Evolutionary conservation across 2,329 filamentous ascomycete species (phyloP), one percentile per base, ranked within the genome.

Genomic region (Ascochyta koolunga): DNA sequence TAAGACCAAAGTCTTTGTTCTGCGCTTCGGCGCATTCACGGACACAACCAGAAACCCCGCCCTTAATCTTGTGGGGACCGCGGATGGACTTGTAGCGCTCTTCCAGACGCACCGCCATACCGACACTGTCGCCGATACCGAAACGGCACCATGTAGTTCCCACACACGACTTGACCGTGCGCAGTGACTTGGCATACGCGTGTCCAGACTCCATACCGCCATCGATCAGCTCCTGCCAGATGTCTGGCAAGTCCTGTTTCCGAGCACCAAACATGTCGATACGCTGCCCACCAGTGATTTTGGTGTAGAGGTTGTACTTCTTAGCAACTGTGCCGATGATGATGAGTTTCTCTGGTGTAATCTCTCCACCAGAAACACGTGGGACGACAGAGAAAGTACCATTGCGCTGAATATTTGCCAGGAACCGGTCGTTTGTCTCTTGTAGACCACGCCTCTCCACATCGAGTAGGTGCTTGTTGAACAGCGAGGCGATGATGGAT

Each of bases 221-320:
- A 50, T 90, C 87, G 8, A 96, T 84, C 3, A 96, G 81, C 62
- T 86, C 84, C 37, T 84, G 83, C 92, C 92, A 96, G 65, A 96
- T 96, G 13, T 83, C 82, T 2, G 90, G 81, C 16, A 96, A 80
- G 71, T 96, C 91, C 61, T 95, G 89, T 77, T 96, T 96, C 76
- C 87, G 87, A 0, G 92, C 92, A 35, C 92, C 92, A 68, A 96
- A 96, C 87, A 96, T 85, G 74, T 96, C 92, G 68, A 96, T 96
- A 50, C 92, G 86, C 75, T 96, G 92, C 1, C 90, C 92, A 50
- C 92, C 92, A 0, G 92, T 96, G 70, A 96, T 96, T 77, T 96
- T 96, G 69, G 88, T 91, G 77, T 96, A 96, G 6, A 96, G 79
- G 31, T 83, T 83, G 68, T 91, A 96, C 71, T 93, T 88, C 78